These are phyloP conservation scores for Lophiostoma macrostomum DNA, from an alignment of 495 filamentous ascomycete genomes.

Conservation along the genomic window DNA sequence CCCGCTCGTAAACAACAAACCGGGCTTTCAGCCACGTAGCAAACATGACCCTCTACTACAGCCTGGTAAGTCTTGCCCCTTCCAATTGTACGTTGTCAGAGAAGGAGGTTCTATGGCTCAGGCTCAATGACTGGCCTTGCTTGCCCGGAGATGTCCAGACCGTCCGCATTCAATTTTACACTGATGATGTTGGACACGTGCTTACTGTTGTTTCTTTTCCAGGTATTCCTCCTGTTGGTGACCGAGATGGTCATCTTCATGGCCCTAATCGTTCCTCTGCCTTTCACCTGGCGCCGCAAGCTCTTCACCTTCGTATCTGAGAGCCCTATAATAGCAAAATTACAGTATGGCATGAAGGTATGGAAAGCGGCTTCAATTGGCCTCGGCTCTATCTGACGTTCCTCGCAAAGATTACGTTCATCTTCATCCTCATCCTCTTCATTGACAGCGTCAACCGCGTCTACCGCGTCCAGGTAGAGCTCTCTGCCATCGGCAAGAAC, in stretches of 20 bases:
- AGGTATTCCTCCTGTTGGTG: slow-evolving; percentile 93
- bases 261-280: slow-evolving; percentile 85
- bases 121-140: no score
- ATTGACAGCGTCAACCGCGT: slow-evolving; percentile 98
- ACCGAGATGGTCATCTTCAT: slow-evolving; percentile 92
- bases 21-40: slow-evolving; percentile 23
- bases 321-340: slow-evolving; percentile 73
- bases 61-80: slow-evolving; percentile 65
- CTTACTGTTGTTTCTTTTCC: slow-evolving; percentile 29
- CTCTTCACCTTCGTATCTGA: slow-evolving; percentile 93
- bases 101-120: not conserved
- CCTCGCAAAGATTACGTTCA: slow-evolving; percentile 80
- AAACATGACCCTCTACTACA: slow-evolving; percentile 99
- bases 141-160: no score
- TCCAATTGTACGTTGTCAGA: not conserved
- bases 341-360: slow-evolving; percentile 79
- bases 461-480: slow-evolving; percentile 90
- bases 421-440: slow-evolving; percentile 97
- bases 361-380: slow-evolving; percentile 4
- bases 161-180: no score
- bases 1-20: slow-evolving; percentile 11
- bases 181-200: slow-evolving; percentile 19
- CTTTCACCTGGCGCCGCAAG: slow-evolving; percentile 79
- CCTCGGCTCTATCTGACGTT: not conserved
- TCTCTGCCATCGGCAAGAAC: slow-evolving; percentile 58